These are phyloP conservation scores for Phytophthora melonis DNA, from an alignment of 352 stramenopile genomes.

Conservation along the genomic window DNA sequence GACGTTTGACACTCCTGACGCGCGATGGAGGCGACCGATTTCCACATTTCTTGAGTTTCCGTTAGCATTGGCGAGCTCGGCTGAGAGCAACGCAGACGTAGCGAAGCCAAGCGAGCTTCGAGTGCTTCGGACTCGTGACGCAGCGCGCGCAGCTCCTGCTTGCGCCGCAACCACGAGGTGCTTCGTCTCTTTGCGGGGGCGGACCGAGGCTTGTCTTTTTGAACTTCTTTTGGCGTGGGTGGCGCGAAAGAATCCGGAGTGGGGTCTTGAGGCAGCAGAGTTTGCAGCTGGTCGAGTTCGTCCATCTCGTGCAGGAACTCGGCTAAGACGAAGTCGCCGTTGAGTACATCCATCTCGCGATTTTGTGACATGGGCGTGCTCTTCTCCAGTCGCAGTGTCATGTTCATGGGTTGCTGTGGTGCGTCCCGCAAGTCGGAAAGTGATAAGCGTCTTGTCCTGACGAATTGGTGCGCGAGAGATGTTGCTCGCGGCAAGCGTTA, in stretches of 20 bases:
- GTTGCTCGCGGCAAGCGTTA: background rate
- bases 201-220: background rate
- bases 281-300: conserved; percentile 10
- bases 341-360: conserved; percentile 4
- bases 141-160: conserved; percentile 12
- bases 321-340: conserved; percentile 12
- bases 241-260: background rate
- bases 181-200: conserved; percentile 4
- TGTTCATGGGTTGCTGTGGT: background rate
- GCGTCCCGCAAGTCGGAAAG: conserved; percentile 21
- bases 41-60: conserved; percentile 17
- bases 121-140: conserved; percentile 5
- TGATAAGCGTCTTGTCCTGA: background rate
- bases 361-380: background rate
- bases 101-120: background rate
- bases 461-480: background rate
- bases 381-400: background rate
- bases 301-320: conserved; percentile 26
- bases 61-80: background rate
- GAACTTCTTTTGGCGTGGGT: background rate
- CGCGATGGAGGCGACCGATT: conserved; percentile 22
- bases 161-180: conserved; percentile 30
- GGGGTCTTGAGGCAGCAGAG: background rate
- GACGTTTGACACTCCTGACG: conserved; percentile 13
- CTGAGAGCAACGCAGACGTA: background rate